phyloP scores from a whole-genome alignment of 441 rosid species.

The Melastoma candidum region DNA sequence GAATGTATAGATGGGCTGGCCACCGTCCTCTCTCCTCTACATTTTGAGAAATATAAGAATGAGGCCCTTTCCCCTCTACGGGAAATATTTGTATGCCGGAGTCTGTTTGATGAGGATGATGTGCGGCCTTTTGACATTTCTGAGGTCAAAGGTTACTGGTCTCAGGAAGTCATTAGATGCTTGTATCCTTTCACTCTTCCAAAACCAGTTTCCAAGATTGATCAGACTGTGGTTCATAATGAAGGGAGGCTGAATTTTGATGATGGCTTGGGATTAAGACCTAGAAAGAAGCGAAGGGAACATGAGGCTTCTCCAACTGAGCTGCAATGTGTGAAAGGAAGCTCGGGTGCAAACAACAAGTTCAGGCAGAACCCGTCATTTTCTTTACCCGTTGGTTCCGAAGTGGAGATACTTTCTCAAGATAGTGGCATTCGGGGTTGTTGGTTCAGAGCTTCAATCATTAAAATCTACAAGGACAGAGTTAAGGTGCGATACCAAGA shows the following conservation, averaged over 20 bases:
- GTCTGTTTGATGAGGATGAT: constrained; percentile 44
- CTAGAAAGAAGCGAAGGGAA: constrained; percentile 36
- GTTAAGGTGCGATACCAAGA: constrained; percentile 77
- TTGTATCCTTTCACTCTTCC: constrained; percentile 21
- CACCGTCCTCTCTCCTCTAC: constrained; percentile 62
- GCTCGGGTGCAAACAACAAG: constrained; percentile 13
- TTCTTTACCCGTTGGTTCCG: constrained; percentile 38
- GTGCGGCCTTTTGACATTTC: constrained; percentile 56
- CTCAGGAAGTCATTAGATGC: constrained; percentile 43
- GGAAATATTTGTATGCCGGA: constrained; percentile 51
- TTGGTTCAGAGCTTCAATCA: constrained; percentile 64
- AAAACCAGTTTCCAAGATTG: constrained; percentile 19
- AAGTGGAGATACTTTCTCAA: constrained; percentile 66
- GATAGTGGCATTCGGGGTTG: constrained; percentile 88
- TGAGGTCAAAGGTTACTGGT: constrained; percentile 67
- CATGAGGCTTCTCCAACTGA: constrained; percentile 17
- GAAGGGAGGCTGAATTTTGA: constrained; percentile 19
- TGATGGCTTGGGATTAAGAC: constrained; percentile 28
- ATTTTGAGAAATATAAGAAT: constrained; percentile 39
- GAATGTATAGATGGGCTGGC: constrained; percentile 90
- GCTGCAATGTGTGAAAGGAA: constrained; percentile 13
- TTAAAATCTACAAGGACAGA: constrained; percentile 53
- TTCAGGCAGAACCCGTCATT: constrained; percentile 16
- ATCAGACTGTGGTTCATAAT: constrained; percentile 14
- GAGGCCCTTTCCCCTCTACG: constrained; percentile 19